Evolutionary conservation across 2,329 filamentous ascomycete genomes (phyloP).

Genomic region (Aspergillus piperis): DNA sequence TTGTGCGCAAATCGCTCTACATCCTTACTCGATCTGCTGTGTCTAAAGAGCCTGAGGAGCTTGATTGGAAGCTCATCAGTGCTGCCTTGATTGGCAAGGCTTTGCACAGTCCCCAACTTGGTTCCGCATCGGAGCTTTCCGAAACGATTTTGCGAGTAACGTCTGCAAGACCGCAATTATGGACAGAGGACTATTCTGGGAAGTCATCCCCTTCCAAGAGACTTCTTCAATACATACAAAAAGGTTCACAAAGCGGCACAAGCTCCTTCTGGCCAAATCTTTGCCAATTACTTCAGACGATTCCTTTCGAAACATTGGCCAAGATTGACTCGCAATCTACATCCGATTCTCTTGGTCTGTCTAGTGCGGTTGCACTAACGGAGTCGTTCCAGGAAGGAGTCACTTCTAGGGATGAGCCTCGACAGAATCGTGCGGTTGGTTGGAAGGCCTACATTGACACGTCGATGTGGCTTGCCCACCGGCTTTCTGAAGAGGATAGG

Average conservation of each 20-base stretch:
- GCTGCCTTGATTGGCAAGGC: constrained; percentile 73
- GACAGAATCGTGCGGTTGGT: constrained; percentile 65
- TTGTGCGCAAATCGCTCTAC: constrained; percentile 61
- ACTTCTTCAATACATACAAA: constrained; percentile 72
- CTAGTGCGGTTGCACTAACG: constrained; percentile 63
- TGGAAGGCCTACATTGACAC: constrained; percentile 76
- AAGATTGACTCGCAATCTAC: constrained; percentile 27
- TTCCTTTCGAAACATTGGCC: constrained; percentile 55
- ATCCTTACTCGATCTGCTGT: constrained; percentile 55
- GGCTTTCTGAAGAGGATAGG: constrained; percentile 51
- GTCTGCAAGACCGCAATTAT: constrained; percentile 64
- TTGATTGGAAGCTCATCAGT: constrained; percentile 67
- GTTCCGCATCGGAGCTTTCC: constrained; percentile 72
- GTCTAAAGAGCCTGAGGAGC: constrained; percentile 47
- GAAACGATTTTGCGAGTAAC: constrained; percentile 69
- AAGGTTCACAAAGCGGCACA: constrained; percentile 78
- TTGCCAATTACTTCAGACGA: constrained; percentile 58
- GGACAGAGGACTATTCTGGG: constrained; percentile 66
- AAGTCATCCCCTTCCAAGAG: constrained; percentile 59
- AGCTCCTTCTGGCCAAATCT: constrained; percentile 73
- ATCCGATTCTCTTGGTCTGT: constrained; percentile 33
- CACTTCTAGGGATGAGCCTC: constrained; percentile 71
- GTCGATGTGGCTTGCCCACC: constrained; percentile 55
- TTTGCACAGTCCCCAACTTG: constrained; percentile 69
- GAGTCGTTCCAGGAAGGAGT: constrained; percentile 71